Evolutionary conservation across 2,329 filamentous ascomycete species (phyloP).

Genomic region (Epichloe festucae): DNA sequence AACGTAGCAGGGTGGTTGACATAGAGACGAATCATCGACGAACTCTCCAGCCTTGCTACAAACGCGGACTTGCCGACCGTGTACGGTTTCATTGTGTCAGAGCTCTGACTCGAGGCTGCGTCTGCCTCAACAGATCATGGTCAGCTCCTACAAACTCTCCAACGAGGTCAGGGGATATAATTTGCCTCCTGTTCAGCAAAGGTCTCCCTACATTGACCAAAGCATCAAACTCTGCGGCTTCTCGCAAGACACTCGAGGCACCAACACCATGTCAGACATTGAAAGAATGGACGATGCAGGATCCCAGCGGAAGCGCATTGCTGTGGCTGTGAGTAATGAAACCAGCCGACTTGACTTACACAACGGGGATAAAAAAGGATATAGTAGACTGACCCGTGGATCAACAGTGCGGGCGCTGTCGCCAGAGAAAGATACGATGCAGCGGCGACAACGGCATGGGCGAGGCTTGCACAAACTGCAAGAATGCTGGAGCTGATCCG

Average conservation of each 20-base stretch:
- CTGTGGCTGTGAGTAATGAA: constrained; percentile 40
- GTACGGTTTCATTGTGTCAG: not conserved
- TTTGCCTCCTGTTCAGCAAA: not conserved
- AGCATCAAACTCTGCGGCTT: not conserved
- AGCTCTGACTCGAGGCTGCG: not conserved
- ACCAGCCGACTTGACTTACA: not conserved
- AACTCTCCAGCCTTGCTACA: not conserved
- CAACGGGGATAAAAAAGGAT: constrained; percentile 3
- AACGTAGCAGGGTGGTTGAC: not conserved
- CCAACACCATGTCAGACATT: not conserved
- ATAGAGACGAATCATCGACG: not conserved
- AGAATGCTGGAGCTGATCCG: constrained; percentile 52
- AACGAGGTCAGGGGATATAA: constrained; percentile 2
- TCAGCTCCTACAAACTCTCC: constrained; percentile 2
- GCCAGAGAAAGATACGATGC: constrained; percentile 90
- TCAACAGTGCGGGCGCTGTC: constrained; percentile 69
- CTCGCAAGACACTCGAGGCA: not conserved
- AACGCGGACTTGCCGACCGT: not conserved
- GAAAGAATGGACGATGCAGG: constrained; percentile 21
- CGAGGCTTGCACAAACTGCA: constrained; percentile 73
- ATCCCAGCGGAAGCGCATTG: constrained; percentile 42
- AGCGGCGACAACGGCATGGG: constrained; percentile 71
- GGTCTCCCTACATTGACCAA: not conserved
- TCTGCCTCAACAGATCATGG: constrained; percentile 1
- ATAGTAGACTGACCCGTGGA: not conserved